Evolutionary conservation across 2,329 filamentous ascomycete genomes (phyloP), one percentile per base, ranked within the genome.

Genomic region (Aphanocladium album): DNA sequence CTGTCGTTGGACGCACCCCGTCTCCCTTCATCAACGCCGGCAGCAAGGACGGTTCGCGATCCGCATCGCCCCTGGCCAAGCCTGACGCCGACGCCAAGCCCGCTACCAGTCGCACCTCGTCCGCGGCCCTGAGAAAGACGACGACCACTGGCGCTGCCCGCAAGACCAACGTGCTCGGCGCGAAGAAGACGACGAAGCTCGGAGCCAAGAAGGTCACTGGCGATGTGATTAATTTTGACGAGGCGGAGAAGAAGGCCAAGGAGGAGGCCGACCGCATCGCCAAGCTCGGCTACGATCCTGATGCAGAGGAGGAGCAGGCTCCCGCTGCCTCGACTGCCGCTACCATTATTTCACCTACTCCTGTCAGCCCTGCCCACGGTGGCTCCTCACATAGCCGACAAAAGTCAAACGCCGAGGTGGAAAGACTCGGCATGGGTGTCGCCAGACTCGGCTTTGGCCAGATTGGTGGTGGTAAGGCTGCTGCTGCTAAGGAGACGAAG

Each of bases 221-320:
- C 50, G 89, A 93, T 66, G 78, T 87, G 14, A 93, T 99, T 64
- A 93, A 99, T 77, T 99, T 99, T 70, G 95, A 99, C 65, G 95
- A 93, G 74, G 95, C 93, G 3, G 95, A 99, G 80, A 91, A 90
- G 76, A 96, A 96, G 77, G 95, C 95, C 47, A 96, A 93, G 74
- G 95, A 98, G 76, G 95, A 99, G 76, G 95, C 93, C 2, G 95
- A 98, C 75, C 88, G 95, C 67, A 95, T 97, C 71, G 92, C 89
- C 73, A 96, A 96, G 77, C 80, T 99, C 23, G 95, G 95, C 43
- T 99, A 99, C 70, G 92, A 99, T 69, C 91, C 93, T 1, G 89
- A 97, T 64, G 93, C 91, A 21, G 93, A 96, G 74, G 83, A 83
- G 67, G 83, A 74, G 51, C 80, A 81, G 67, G 80, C 70, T 12